Base-by-base conservation (phyloP, 352 stramenopile genomes). In the Globisporangium apiculatum region DNA sequence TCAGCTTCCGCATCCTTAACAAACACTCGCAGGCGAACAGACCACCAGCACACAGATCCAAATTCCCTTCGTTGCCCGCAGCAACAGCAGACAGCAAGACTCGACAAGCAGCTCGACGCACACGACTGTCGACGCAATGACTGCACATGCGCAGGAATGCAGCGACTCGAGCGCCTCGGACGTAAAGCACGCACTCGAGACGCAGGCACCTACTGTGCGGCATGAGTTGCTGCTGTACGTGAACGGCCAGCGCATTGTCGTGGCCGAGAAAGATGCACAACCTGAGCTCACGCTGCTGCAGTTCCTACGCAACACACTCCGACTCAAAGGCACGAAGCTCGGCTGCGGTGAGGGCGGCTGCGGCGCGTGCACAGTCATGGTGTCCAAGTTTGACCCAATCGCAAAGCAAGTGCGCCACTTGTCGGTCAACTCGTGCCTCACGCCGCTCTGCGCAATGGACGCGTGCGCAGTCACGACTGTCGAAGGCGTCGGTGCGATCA, bases 281-380 rank as follows among this genome's bases (percentile, higher is more conserved):
- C 86, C 87, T 0, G 77, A 94, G 59, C 74, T 82, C 40, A 97
- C 84, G 54, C 67, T 96, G 38, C 70, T 97, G 57, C 75, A 91
- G 67, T 95, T 89, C 59, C 69, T 97, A 46, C 87, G 87, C 60
- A 71, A 73, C 14, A 79, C 82, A 38, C 54, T 88, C 51, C 58
- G 75, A 3, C 77, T 94, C 60, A 90, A 82, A 17, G 86, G 83
- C 56, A 94, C 86, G 2, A 96, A 96, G 58, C 74, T 96, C 17
- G 93, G 92, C 60, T 99, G 96, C 58, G 91, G 89, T 1, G 95
- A 99, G 64, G 96, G 96, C 42, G 96, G 96, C 40, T 99, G 96
- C 59, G 96, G 96, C 45, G 96, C 96, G 12, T 99, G 96, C 65
- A 98, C 91, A 7, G 94, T 99, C 49, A 96, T 98, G 74, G 69